These are phyloP conservation scores for Syzygium syzygioides DNA, from an alignment of 441 rosid species.

Conservation along the genomic window DNA sequence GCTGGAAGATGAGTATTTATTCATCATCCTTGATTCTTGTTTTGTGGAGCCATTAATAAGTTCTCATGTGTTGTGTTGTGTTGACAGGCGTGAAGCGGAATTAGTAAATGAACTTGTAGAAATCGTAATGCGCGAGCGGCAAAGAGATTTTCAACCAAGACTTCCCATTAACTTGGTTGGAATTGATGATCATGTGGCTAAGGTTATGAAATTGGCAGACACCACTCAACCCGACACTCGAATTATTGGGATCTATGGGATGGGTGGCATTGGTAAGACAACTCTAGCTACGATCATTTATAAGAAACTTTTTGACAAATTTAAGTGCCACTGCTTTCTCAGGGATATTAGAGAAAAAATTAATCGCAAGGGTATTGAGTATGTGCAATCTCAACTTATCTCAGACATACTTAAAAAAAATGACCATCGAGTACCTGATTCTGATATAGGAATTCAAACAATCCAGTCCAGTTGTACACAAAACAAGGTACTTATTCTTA, in stretches of 20 bases:
- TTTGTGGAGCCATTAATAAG: neutral
- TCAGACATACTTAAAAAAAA: too few relatives aligned
- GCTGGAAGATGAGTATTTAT: neutral
- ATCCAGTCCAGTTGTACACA: neutral
- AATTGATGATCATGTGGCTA: neutral
- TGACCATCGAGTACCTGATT: neutral
- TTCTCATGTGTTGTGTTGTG: neutral
- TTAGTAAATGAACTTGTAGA: neutral
- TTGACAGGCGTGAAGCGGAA: neutral
- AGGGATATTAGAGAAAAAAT: neutral
- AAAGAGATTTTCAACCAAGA: neutral
- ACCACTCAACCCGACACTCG: rapidly evolving
- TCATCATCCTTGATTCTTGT: neutral
- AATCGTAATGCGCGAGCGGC: neutral
- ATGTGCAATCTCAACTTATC: neutral
- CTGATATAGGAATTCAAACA: neutral
- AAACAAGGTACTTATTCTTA: neutral
- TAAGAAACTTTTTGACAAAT: neutral
- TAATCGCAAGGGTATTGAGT: neutral
- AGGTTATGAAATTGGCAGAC: neutral
- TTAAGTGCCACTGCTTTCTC: neutral
- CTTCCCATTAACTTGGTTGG: neutral
- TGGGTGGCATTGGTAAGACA: neutral
- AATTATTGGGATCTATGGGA: neutral
- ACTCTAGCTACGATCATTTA: neutral